Conservation (phyloP, 2,329 filamentous ascomycete genomes). For the Apiospora phragmitis region DNA sequence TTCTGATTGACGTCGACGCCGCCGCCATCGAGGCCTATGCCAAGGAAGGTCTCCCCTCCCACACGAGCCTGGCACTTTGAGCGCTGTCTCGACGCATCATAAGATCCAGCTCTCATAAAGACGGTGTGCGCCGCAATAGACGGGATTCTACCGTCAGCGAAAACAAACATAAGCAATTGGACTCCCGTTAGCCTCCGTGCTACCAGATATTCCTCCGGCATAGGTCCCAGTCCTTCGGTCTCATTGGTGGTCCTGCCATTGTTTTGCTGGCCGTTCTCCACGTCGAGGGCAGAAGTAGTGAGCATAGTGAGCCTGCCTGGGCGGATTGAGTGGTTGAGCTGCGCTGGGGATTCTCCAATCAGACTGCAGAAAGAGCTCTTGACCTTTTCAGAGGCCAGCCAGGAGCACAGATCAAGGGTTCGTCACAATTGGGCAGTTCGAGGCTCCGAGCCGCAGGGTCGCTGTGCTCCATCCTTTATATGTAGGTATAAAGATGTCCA, state of each 20-base stretch:
- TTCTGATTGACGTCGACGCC: background rate
- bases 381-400: constrained; percentile 24
- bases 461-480: constrained; percentile 1
- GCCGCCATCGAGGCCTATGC: background rate
- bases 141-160: background rate
- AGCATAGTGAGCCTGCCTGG: constrained; percentile 11
- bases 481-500: background rate
- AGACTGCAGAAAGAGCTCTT: constrained; percentile 24
- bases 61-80: background rate
- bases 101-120: background rate
- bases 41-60: background rate
- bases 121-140: background rate
- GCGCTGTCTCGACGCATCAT: background rate
- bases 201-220: background rate
- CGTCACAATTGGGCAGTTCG: constrained; percentile 27
- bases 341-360: constrained; percentile 32
- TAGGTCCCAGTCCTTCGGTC: background rate
- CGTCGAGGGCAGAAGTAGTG: background rate
- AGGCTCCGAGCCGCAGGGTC: constrained; percentile 26
- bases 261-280: constrained; percentile 7
- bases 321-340: constrained; percentile 30
- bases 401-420: constrained; percentile 38
- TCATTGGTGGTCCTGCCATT: constrained; percentile 6
- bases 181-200: constrained; percentile 7
- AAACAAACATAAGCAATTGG: background rate